Conservation (phyloP, 1,284 basidiomycete genomes). For the Trichosporon sp. region DNA sequence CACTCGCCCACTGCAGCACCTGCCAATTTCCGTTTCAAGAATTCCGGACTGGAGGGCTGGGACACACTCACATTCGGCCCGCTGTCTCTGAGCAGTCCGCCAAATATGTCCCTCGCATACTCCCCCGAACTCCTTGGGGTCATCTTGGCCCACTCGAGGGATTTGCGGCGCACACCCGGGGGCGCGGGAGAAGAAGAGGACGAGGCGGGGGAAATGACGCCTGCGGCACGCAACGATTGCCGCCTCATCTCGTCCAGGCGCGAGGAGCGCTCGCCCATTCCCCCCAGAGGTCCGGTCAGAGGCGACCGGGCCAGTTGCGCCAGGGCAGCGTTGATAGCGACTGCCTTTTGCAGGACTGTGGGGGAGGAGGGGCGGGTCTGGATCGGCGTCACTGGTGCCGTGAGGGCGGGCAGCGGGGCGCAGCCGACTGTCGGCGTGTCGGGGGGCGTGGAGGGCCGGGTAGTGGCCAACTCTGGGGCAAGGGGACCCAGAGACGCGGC, state of each 20-base stretch:
- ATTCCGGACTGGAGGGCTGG: neutral
- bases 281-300: neutral
- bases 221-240: neutral
- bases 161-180: neutral
- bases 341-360: neutral
- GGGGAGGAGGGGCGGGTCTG: conserved; percentile 8
- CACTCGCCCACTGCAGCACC: neutral
- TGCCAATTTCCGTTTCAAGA: neutral
- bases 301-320: neutral
- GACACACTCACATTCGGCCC: neutral
- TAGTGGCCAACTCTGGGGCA: neutral
- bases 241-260: neutral
- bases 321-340: conserved; percentile 14
- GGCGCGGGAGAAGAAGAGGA: neutral
- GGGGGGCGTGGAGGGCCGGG: neutral
- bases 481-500: neutral
- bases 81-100: neutral
- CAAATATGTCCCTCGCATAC: neutral
- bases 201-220: neutral
- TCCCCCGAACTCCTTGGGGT: neutral
- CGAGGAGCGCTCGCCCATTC: neutral
- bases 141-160: conserved; percentile 12
- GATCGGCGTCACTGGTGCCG: conserved; percentile 7
- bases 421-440: conserved; percentile 4
- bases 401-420: neutral